Base-by-base conservation (phyloP, 345 rosid genomes). In the Anacardium occidentale region DNA sequence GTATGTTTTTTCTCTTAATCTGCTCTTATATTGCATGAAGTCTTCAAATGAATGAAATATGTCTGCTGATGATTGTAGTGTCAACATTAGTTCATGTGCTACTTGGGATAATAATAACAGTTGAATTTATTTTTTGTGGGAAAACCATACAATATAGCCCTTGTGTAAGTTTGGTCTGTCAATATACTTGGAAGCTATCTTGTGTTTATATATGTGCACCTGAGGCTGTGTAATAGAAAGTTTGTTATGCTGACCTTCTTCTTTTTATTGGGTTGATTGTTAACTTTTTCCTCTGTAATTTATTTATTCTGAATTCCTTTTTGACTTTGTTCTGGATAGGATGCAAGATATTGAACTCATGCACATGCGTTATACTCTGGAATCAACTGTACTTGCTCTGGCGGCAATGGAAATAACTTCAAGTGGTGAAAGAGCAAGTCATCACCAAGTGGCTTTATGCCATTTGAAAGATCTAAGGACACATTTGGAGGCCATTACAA, bases 351-450 rank as follows among this genome's bases (percentile, higher is more conserved):
- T 90, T 82, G 98, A 94, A 82, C 87, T 94, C 76, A 92, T 94
- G 97, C 94, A 84, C 81, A 89, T 94, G 97, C 92, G 92, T 68
- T 94, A 94, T 90, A 90, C 95, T 71, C 67, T 94, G 86, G 98
- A 92, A 80, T 90, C 98, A 59, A 78, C 81, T 58, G 91, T 90
- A 62, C 88, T 94, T 75, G 93, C 95, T 21, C 79, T 94, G 56
- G 91, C 85, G 83, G 86, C 79, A 56, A 86, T 90, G 86, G 92
- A 82, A 71, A 87, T 75, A 81, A 85, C 79, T 71, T 51, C 68
- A 55, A 84, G 70, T 62, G 79, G 81, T 60, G 95, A 87, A 77
- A 80, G 64, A 60, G 89, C 83, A 74, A 77, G 74, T 80, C 66
- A 80, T 77, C 87, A 73, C 68, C 84, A 62, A 72, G 73, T 78